These are phyloP conservation scores for Lanmaoa rubissima DNA, from an alignment of 768 basidiomycete species.

Conservation along the genomic window DNA sequence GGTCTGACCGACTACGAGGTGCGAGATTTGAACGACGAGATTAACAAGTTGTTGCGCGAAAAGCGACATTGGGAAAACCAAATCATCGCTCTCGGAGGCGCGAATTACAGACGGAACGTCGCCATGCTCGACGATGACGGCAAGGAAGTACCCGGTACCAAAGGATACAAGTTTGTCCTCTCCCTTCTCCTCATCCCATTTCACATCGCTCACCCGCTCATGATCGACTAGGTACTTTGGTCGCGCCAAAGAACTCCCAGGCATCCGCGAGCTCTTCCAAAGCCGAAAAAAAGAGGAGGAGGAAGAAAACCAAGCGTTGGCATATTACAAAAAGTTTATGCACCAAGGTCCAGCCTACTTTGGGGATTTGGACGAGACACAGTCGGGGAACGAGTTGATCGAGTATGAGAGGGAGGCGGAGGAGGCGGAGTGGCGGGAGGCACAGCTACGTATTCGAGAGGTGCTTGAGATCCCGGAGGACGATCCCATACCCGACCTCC, in stretches of 20 bases:
- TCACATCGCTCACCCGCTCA: not conserved
- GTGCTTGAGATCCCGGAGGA: slow-evolving; percentile 51
- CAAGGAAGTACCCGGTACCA: slow-evolving; percentile 92
- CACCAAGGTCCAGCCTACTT: slow-evolving; percentile 87
- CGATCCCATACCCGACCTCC: slow-evolving; percentile 51
- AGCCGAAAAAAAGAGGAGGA: slow-evolving; percentile 83
- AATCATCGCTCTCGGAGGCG: slow-evolving; percentile 93
- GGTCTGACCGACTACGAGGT: slow-evolving; percentile 95
- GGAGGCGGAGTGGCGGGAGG: slow-evolving; percentile 71
- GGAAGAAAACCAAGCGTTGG: slow-evolving; percentile 76
- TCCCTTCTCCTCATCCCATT: not conserved
- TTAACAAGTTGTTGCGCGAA: slow-evolving; percentile 93
- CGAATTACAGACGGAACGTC: slow-evolving; percentile 92
- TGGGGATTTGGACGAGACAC: slow-evolving; percentile 82
- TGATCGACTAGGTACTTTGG: slow-evolving; percentile 78
- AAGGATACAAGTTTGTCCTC: slow-evolving; percentile 86
- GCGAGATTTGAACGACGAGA: slow-evolving; percentile 95
- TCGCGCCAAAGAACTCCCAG: slow-evolving; percentile 92
- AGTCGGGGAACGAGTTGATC: slow-evolving; percentile 55
- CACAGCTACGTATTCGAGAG: slow-evolving; percentile 52
- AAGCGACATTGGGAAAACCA: slow-evolving; percentile 98
- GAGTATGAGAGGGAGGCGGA: slow-evolving; percentile 71
- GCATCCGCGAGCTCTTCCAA: slow-evolving; percentile 92
- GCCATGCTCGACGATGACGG: slow-evolving; percentile 95
- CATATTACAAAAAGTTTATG: slow-evolving; percentile 84